Evolutionary conservation across 1,284 basidiomycete species (phyloP).

Genomic region (Ganoderma boninense): DNA sequence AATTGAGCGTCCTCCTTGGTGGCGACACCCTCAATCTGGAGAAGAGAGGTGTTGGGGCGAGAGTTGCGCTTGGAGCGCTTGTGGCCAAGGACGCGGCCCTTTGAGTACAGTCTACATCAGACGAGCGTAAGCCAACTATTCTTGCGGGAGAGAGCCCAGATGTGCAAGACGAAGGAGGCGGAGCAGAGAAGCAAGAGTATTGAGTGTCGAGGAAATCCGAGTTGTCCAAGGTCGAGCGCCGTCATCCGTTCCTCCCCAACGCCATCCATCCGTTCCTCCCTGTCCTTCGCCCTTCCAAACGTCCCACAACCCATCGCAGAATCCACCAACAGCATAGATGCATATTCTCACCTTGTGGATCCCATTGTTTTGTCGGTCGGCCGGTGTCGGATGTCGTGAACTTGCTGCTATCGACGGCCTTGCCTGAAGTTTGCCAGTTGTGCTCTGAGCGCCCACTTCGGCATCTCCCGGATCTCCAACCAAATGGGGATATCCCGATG

Average conservation of each 20-base stretch:
- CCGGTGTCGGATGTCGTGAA: constrained; percentile 43
- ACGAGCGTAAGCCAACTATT: constrained; percentile 22
- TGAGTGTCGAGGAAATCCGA: constrained; percentile 15
- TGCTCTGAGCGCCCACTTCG: constrained; percentile 17
- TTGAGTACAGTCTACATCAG: constrained; percentile 86
- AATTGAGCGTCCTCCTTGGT: constrained; percentile 78
- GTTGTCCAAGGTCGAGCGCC: constrained; percentile 21
- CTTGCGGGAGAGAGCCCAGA: constrained; percentile 4
- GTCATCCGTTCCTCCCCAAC: constrained; percentile 47
- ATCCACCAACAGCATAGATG: constrained; percentile 21
- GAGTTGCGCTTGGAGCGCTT: constrained; percentile 98
- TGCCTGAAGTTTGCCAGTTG: constrained; percentile 19
- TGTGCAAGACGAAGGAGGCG: not conserved
- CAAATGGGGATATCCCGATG: not conserved
- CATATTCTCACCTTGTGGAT: constrained; percentile 73
- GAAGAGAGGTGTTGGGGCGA: constrained; percentile 93
- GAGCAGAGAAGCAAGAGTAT: constrained; percentile 10
- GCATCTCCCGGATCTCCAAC: constrained; percentile 17
- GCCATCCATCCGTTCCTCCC: constrained; percentile 47
- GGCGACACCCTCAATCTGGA: constrained; percentile 97
- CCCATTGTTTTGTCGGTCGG: constrained; percentile 63
- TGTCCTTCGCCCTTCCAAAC: constrained; percentile 30
- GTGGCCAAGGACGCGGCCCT: constrained; percentile 98
- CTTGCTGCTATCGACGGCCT: constrained; percentile 26
- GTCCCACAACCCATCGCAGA: constrained; percentile 25